These are phyloP conservation scores for Colletotrichum sp. DNA, from an alignment of 2,329 filamentous ascomycete species.

Conservation along the genomic window DNA sequence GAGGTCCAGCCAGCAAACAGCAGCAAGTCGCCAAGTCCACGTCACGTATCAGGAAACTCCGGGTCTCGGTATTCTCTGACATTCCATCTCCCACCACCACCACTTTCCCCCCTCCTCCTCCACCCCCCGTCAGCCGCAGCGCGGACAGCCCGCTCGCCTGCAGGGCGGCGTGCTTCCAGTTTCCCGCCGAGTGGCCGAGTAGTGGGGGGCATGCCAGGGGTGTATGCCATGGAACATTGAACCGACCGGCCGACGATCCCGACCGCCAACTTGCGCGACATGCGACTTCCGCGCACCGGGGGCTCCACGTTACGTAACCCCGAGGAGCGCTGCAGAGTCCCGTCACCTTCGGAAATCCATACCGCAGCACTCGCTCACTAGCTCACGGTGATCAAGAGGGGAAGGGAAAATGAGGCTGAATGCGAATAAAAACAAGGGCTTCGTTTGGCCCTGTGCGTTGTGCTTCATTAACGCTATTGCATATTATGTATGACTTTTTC, in stretches of 20 bases:
- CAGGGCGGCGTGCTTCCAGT: not conserved
- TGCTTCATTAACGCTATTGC: slow-evolving; percentile 16
- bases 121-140: not conserved
- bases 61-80: slow-evolving; percentile 4
- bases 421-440: not conserved
- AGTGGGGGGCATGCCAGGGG: not conserved
- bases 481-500: slow-evolving; percentile 11
- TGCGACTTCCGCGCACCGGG: not conserved
- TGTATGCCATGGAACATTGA: slow-evolving; percentile 8
- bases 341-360: not conserved
- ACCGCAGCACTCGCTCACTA: not conserved
- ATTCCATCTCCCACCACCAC: slow-evolving; percentile 1
- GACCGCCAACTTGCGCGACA: not conserved
- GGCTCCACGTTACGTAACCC: slow-evolving; percentile 3
- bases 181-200: not conserved
- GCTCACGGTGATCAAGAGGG: not conserved
- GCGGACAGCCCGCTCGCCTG: not conserved
- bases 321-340: not conserved
- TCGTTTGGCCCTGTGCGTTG: not conserved
- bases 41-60: slow-evolving; percentile 19
- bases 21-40: not conserved
- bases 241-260: slow-evolving; percentile 16
- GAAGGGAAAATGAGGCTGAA: not conserved
- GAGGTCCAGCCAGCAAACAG: not conserved
- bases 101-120: not conserved